phyloP scores from a whole-genome alignment of 1,284 basidiomycete genomes.

The Ustilago curta region DNA sequence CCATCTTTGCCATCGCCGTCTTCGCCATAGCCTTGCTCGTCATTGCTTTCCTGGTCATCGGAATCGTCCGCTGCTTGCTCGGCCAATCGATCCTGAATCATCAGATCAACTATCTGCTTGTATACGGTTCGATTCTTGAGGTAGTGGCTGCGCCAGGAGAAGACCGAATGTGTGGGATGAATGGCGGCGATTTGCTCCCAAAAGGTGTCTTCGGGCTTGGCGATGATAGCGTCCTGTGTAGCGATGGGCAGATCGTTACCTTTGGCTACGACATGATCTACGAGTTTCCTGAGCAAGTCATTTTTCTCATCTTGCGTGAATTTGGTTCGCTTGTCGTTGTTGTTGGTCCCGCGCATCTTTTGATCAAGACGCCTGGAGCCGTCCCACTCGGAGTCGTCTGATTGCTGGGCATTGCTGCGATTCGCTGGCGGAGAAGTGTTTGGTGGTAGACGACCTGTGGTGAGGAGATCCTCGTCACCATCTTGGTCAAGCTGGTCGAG shows the following conservation, averaged over 20 bases:
- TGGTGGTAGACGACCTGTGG: background rate
- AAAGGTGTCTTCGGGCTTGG: slow-evolving; percentile 26
- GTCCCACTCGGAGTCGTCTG: slow-evolving; percentile 34
- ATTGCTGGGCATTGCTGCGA: background rate
- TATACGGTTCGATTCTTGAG: slow-evolving; percentile 36
- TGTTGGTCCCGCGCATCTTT: slow-evolving; percentile 9
- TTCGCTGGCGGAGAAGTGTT: background rate
- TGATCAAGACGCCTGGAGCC: slow-evolving; percentile 18
- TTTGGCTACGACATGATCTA: slow-evolving; percentile 6
- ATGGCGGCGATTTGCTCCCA: slow-evolving; percentile 25
- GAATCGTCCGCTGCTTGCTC: slow-evolving; percentile 6
- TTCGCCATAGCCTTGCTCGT: background rate
- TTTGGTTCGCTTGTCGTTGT: slow-evolving; percentile 3
- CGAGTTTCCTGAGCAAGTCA: slow-evolving; percentile 10
- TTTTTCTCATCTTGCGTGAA: slow-evolving; percentile 27
- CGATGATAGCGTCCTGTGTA: slow-evolving; percentile 16
- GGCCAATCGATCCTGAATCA: slow-evolving; percentile 6
- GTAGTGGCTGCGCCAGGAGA: slow-evolving; percentile 42
- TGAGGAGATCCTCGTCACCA: slow-evolving; percentile 10
- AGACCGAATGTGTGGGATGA: slow-evolving; percentile 22
- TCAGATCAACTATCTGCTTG: slow-evolving; percentile 16
- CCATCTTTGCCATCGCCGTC: background rate
- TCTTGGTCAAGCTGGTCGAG: slow-evolving; percentile 20
- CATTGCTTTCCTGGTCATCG: background rate
- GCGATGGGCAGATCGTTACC: slow-evolving; percentile 4